These are phyloP conservation scores for Arctium minus DNA, from an alignment of 129 eudicot species.

Conservation along the genomic window DNA sequence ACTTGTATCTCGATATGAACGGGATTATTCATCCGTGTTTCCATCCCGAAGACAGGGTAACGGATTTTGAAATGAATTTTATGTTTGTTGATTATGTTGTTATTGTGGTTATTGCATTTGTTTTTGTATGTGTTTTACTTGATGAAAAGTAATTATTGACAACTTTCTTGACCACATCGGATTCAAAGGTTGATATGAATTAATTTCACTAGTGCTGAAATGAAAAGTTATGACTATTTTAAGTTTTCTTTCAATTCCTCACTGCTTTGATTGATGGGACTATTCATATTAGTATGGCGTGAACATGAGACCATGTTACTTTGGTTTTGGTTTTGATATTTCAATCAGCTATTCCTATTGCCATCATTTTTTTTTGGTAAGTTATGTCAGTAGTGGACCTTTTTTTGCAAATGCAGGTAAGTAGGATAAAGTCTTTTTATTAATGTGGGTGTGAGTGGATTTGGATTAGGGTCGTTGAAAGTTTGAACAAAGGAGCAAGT, in stretches of 20 bases:
- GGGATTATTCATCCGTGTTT: conserved; percentile 98
- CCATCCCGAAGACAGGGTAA: conserved; percentile 94
- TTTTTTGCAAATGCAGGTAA: not conserved
- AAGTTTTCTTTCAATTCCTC: too few relatives aligned
- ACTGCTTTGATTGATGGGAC: too few relatives aligned
- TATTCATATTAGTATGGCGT: not conserved
- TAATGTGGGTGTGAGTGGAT: not conserved
- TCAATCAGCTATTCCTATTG: not conserved
- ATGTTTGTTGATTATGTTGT: not conserved
- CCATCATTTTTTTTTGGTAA: not conserved
- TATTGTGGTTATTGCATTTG: not conserved
- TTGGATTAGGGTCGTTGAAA: not conserved
- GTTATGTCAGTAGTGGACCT: not conserved
- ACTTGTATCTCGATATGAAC: conserved; percentile 91
- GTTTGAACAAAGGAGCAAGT: not conserved
- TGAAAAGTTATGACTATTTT: too few relatives aligned
- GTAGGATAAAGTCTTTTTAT: not conserved
- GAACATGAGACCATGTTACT: not conserved
- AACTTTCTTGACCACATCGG: not conserved
- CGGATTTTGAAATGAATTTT: not conserved
- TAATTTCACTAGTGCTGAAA: not conserved
- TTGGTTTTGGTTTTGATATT: not conserved
- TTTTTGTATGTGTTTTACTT: not conserved
- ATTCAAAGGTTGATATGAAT: not conserved
- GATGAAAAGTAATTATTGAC: not conserved